Conservation (phyloP, 345 rosid genomes). For the Durio zibethinus region DNA sequence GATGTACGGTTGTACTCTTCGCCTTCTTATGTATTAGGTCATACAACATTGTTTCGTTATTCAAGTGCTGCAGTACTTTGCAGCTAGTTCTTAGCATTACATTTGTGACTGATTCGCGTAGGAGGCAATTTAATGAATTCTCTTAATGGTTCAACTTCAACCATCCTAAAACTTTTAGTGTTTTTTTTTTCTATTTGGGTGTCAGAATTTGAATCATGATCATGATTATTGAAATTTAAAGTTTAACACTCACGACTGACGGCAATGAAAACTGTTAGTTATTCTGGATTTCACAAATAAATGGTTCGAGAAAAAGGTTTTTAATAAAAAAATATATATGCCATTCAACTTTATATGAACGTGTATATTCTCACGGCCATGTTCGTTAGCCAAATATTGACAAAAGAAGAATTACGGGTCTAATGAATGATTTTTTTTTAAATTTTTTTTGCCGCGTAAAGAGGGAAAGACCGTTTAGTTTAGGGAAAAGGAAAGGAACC, state of each 20-base stretch:
- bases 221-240: too few species aligned
- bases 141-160: neutral
- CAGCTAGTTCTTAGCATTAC: neutral
- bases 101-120: neutral
- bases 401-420: neutral
- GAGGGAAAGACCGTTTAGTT: neutral
- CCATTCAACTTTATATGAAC: accelerated
- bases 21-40: neutral
- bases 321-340: too few species aligned
- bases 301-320: too few species aligned
- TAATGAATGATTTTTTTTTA: too few species aligned
- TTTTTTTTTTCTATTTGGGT: too few species aligned
- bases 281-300: too few species aligned
- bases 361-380: too few species aligned
- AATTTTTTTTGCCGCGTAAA: too few species aligned
- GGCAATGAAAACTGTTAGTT: too few species aligned
- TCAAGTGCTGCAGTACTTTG: neutral
- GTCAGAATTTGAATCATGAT: neutral
- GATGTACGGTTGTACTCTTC: neutral
- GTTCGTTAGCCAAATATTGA: neutral
- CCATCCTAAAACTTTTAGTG: neutral
- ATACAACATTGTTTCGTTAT: neutral
- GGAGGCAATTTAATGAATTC: neutral
- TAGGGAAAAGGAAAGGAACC: neutral
- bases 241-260: too few species aligned